A percentile compares a stretch with the other conserved stretches of the same genome.
phyloP scores from a whole-genome alignment of 352 stramenopile species.

The Halophytophthora polymorphica region DNA sequence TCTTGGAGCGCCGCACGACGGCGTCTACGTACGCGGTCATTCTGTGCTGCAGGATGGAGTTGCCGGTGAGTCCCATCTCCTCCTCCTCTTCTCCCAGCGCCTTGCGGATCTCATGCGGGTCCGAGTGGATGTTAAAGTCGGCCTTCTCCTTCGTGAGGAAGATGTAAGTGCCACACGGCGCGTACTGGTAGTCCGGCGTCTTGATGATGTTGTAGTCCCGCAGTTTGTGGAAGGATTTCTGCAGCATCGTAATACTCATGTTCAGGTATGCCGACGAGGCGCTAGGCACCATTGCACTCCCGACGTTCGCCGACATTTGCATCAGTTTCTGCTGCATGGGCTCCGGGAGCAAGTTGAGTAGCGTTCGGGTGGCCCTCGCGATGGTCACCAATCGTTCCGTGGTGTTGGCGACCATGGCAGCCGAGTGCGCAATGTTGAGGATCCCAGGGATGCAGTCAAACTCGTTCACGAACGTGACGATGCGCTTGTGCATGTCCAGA shows the following conservation, averaged over 20 bases:
- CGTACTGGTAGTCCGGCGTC: slow-evolving; percentile 59
- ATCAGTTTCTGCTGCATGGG: slow-evolving; percentile 63
- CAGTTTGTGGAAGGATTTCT: slow-evolving; percentile 77
- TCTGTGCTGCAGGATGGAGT: slow-evolving; percentile 75
- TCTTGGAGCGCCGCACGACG: slow-evolving; percentile 61
- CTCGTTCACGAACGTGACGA: slow-evolving; percentile 83
- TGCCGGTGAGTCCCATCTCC: slow-evolving; percentile 54
- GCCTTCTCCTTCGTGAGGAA: slow-evolving; percentile 61
- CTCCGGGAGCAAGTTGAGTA: slow-evolving; percentile 63
- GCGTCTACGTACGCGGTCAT: slow-evolving; percentile 79
- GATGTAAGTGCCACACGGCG: slow-evolving; percentile 73
- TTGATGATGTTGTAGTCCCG: slow-evolving; percentile 73
- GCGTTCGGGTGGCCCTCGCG: slow-evolving; percentile 65
- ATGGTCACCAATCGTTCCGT: slow-evolving; percentile 73
- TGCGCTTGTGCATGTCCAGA: slow-evolving; percentile 38
- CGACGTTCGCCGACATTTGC: slow-evolving; percentile 16
- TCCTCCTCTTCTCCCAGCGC: slow-evolving; percentile 45
- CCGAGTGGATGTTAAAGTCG: slow-evolving; percentile 45
- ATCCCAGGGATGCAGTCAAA: slow-evolving; percentile 80
- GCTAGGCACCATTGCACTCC: slow-evolving; percentile 21
- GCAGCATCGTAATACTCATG: slow-evolving; percentile 75
- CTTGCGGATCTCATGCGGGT: slow-evolving; percentile 41
- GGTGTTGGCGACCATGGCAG: slow-evolving; percentile 72
- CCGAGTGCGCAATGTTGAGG: slow-evolving; percentile 75
- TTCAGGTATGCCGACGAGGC: slow-evolving; percentile 69